Conservation (phyloP, 768 basidiomycete species). For the Tylopilus subfusipes region DNA sequence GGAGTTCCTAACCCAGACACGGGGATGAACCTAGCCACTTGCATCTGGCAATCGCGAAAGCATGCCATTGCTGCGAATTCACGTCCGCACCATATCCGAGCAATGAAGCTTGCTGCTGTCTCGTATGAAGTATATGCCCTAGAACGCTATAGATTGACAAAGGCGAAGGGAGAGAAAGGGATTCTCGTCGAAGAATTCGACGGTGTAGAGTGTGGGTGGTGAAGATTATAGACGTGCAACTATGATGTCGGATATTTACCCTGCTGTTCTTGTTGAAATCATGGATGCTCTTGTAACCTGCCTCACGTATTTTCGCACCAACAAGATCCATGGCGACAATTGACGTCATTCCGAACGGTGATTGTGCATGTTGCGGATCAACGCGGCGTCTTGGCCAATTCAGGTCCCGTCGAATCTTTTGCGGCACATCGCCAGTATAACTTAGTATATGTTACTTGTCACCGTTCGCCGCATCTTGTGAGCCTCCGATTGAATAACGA, state of each 20-base stretch:
- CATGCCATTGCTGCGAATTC: constrained; percentile 80
- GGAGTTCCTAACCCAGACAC: constrained; percentile 73
- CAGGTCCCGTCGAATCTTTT: too few species aligned
- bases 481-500: background rate
- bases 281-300: too few species aligned
- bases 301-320: background rate
- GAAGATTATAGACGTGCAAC: constrained; percentile 8
- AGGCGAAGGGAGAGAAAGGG: constrained; percentile 53
- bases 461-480: too few species aligned
- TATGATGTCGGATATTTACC: background rate
- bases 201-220: constrained; percentile 72
- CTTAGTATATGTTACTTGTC: too few species aligned
- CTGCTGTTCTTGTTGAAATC: background rate
- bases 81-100: constrained; percentile 75
- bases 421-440: too few species aligned
- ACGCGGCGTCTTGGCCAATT: background rate
- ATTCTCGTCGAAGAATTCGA: constrained; percentile 59
- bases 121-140: constrained; percentile 79
- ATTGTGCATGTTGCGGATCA: background rate
- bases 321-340: background rate
- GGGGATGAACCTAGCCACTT: constrained; percentile 89
- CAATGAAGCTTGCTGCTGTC: constrained; percentile 73
- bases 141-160: constrained; percentile 72
- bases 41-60: constrained; percentile 89
- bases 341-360: background rate